Base-by-base conservation (phyloP, 805 yeast species). In the Saturnispora sanitii region DNA sequence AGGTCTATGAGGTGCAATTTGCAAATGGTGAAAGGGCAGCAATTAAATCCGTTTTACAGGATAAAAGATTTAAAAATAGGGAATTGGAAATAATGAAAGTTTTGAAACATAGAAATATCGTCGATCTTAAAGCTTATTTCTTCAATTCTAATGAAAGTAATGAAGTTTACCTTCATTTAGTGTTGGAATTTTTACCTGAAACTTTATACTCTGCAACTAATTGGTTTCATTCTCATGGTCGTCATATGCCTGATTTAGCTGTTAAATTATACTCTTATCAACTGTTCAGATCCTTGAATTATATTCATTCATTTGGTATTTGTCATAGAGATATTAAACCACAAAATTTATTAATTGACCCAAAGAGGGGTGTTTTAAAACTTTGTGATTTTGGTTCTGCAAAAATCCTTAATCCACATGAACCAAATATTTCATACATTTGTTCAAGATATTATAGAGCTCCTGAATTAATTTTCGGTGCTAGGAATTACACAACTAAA, bases 351-450 rank as follows among this genome's bases (percentile, higher is more conserved):
- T 70, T 86, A 49, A 83, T 90, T 46, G 88, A 92, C 62, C 95
- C 96, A 23, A 70, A 73, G 31, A 72, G 81, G 6, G 94, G 95
- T 12, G 75, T 83, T 40, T 72, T 94, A 48, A 92, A 90, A 65
- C 71, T 92, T 36, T 92, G 98, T 64, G 98, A 92, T 65, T 90
- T 92, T 60, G 98, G 98, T 6, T 77, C 88, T 4, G 98, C 98
- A 16, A 92, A 92, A 62, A 80, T 83, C 40, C 71, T 92, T 42
- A 83, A 82, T 35, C 92, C 96, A 6, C 70, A 73, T 4, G 97
- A 92, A 60, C 95, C 96, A 33, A 92, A 90, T 58, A 97, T 92
- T 20, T 82, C 95, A 6, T 92, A 92, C 61, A 92, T 92, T 39
- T 92, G 98, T 64, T 87, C 96, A 16, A 73, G 98, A 52, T 92